Base-by-base conservation (phyloP, 169 alveolate genomes). In the Neospora caninum region DNA sequence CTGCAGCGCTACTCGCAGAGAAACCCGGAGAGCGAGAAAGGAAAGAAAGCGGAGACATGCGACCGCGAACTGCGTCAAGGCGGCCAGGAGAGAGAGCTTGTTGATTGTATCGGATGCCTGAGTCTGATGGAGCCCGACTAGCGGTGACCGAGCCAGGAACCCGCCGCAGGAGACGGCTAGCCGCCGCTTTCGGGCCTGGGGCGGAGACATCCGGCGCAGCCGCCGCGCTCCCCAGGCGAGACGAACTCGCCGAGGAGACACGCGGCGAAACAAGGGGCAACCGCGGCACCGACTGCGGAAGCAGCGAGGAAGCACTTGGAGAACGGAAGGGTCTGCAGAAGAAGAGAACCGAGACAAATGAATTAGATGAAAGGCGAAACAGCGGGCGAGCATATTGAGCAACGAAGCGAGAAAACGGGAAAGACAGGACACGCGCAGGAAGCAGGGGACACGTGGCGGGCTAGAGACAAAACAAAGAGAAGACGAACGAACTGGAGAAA, bases 201-300 rank as follows among this genome's bases (percentile, higher is more conserved):
- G 73, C 73, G 31, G 7, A 64, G 73, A 64, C 73, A 64, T 29
- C 73, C 34, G n/a, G 34, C 16, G 73, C 73, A 27, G 73, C 20
- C 73, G 73, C 73, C 20, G 86, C 86, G 45, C 86, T 78, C 9
- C 86, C 86, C 29, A 43, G 86, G 43, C 86, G 86, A 43, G 86
- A 78, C 86, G 86, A 78, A 38, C 45, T n/a, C 22, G 86, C 86
- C 49, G 86, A 78, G 31, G 86, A 78, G 45, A 38, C 39, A 36
- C 86, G 86, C 7, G 86, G n/a, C 1, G 86, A 78, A 25, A 29
- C 13, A 9, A 38, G 18, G 86, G 31, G 86, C 39, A 43, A 78
- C 18, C 39, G 86, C 1, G 31, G n/a, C 43, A 9, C 22, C 86
- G 86, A 29, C 86, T 16, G 86, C 16, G 73, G 73, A 7, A 64